These are phyloP conservation scores for Ilyonectria destructans DNA, from an alignment of 2,329 filamentous ascomycete species.

Conservation along the genomic window DNA sequence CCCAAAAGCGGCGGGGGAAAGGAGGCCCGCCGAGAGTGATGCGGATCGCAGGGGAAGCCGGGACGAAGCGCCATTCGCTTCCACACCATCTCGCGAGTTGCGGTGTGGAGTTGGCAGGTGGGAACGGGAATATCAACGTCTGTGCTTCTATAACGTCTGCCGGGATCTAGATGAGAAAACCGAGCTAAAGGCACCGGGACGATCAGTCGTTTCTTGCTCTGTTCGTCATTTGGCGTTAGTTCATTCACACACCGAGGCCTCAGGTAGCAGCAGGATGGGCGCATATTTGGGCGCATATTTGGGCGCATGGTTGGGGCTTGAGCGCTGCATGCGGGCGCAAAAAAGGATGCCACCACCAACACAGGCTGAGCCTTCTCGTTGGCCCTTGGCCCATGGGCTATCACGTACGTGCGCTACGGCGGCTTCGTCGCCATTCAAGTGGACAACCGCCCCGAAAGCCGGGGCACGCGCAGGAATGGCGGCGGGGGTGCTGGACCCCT, in stretches of 20 bases:
- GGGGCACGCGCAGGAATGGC: not conserved
- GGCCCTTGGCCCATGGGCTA: not conserved
- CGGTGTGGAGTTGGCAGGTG: not conserved
- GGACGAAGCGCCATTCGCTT: not conserved
- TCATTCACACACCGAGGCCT: not conserved
- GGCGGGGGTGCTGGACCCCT: no score
- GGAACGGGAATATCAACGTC: not conserved
- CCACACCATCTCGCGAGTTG: not conserved
- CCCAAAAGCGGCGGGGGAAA: not conserved
- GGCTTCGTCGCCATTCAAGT: not conserved
- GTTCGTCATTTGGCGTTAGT: not conserved
- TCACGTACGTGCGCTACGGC: not conserved
- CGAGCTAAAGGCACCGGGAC: no score
- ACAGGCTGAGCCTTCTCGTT: not conserved
- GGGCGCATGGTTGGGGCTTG: no score
- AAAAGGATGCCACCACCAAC: not conserved
- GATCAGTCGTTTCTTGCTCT: not conserved
- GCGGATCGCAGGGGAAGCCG: no score
- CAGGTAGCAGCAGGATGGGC: not conserved
- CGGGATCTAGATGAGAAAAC: not conserved
- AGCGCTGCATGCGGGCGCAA: not conserved
- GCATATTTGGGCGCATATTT: no score
- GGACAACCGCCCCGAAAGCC: not conserved
- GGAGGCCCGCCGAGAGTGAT: not conserved
- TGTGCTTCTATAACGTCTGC: no score